Evolutionary conservation across 768 basidiomycete species (phyloP).

Genomic region (Daedaleopsis sinensis): DNA sequence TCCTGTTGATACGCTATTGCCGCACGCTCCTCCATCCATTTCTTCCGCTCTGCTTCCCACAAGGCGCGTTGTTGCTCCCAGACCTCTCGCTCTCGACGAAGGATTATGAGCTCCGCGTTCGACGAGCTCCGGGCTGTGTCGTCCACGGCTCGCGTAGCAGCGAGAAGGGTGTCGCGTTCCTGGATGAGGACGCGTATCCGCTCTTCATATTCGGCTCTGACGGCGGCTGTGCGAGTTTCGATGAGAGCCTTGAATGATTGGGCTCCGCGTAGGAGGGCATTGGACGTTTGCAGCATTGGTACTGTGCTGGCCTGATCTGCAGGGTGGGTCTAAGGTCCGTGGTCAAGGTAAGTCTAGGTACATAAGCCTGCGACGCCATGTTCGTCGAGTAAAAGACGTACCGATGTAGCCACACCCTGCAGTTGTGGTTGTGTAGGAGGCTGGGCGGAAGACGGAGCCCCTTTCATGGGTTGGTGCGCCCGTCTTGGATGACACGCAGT

Average conservation of each 20-base stretch:
- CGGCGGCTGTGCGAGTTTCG: constrained; percentile 1
- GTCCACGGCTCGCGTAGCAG: neutral
- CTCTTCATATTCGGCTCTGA: constrained; percentile 7
- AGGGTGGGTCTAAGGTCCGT: neutral
- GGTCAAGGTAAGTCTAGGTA: neutral
- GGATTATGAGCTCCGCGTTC: neutral
- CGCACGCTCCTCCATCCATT: too few relatives aligned
- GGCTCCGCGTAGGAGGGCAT: constrained; percentile 9
- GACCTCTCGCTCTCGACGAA: constrained; percentile 4
- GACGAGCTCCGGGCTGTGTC: neutral
- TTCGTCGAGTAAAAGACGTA: neutral
- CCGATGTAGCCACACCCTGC: neutral
- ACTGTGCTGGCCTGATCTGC: neutral
- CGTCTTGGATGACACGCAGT: neutral
- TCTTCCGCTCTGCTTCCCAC: neutral
- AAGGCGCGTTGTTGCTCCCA: neutral
- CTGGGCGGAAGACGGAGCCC: neutral
- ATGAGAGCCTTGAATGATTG: constrained; percentile 2
- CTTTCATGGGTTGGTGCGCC: neutral
- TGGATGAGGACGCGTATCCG: neutral
- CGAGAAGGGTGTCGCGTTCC: constrained; percentile 5
- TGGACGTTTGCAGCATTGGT: neutral
- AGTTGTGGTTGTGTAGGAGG: neutral
- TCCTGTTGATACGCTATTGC: too few relatives aligned
- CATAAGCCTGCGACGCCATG: neutral